phyloP scores from a whole-genome alignment of 768 basidiomycete species.

The Amanita muscaria region DNA sequence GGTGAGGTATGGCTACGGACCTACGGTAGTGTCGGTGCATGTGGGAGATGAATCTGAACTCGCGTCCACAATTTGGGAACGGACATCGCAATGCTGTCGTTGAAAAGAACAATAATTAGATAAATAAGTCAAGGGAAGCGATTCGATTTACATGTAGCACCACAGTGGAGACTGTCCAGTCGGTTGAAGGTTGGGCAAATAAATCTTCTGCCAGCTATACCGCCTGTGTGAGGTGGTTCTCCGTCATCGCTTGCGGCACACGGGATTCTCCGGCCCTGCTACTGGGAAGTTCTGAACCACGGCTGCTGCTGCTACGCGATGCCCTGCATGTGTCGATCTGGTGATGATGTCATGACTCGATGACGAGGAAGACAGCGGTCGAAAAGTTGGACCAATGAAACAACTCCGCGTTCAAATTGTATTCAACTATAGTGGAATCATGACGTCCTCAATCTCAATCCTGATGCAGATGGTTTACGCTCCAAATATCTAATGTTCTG shows the following conservation, averaged over 20 bases:
- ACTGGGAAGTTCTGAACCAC: slow-evolving; percentile 4
- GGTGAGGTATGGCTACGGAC: slow-evolving; percentile 48
- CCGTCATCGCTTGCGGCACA: slow-evolving; percentile 7
- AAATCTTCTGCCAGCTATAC: slow-evolving; percentile 32
- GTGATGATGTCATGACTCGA: not conserved
- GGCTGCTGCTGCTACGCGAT: not conserved
- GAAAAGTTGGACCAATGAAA: slow-evolving; percentile 31
- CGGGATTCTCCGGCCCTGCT: not conserved
- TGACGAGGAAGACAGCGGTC: slow-evolving; percentile 10
- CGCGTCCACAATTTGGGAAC: slow-evolving; percentile 62
- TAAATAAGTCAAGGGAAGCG: not conserved
- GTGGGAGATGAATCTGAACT: slow-evolving; percentile 80
- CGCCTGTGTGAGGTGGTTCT: slow-evolving; percentile 9
- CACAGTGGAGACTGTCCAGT: slow-evolving; percentile 62
- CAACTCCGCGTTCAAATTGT: too few relatives aligned
- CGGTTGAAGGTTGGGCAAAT: slow-evolving; percentile 53
- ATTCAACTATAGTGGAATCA: too few relatives aligned
- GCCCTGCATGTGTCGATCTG: not conserved
- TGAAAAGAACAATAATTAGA: too few relatives aligned
- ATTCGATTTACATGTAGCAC: slow-evolving; percentile 49
- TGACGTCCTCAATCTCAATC: too few relatives aligned
- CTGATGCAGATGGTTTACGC: too few relatives aligned
- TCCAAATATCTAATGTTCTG: too few relatives aligned
- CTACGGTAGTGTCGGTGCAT: slow-evolving; percentile 77
- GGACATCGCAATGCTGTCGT: slow-evolving; percentile 63